phyloP scores from a whole-genome alignment of 2,329 filamentous ascomycete species.

The Aspergillus viridinutans region DNA sequence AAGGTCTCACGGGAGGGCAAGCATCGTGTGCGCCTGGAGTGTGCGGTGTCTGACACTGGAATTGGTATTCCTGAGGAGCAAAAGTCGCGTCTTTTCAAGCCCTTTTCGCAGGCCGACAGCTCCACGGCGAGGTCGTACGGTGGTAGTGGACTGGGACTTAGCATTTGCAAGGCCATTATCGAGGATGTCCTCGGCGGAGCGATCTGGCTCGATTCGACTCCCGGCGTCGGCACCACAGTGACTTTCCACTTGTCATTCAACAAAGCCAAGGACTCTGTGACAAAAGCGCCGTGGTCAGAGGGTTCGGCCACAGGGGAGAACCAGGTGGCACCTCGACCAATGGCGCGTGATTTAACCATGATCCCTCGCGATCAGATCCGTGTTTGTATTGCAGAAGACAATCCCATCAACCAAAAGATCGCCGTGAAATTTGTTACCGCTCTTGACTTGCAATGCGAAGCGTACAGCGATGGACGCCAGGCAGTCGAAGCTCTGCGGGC shows the following conservation, averaged over 20 bases:
- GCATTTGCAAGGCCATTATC: constrained; percentile 91
- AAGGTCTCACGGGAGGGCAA: constrained; percentile 66
- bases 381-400: constrained; percentile 93
- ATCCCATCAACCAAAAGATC: constrained; percentile 90
- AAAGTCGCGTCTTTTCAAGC: constrained; percentile 80
- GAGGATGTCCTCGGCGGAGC: constrained; percentile 86
- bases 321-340: constrained; percentile 40
- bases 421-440: constrained; percentile 86
- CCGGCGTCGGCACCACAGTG: constrained; percentile 57
- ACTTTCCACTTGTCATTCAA: constrained; percentile 83
- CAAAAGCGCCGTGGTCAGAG: constrained; percentile 55
- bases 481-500: constrained; percentile 79
- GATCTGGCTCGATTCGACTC: constrained; percentile 75
- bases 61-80: constrained; percentile 79
- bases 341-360: constrained; percentile 63
- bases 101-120: constrained; percentile 88
- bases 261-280: constrained; percentile 62
- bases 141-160: constrained; percentile 83
- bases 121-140: constrained; percentile 89
- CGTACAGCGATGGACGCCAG: constrained; percentile 84
- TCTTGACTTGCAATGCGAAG: constrained; percentile 80
- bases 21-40: constrained; percentile 69
- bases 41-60: constrained; percentile 84
- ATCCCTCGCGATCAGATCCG: constrained; percentile 74
- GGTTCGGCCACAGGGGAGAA: constrained; percentile 37